Conservation (phyloP, 805 yeast genomes). For the Yarrowia alimentaria region DNA sequence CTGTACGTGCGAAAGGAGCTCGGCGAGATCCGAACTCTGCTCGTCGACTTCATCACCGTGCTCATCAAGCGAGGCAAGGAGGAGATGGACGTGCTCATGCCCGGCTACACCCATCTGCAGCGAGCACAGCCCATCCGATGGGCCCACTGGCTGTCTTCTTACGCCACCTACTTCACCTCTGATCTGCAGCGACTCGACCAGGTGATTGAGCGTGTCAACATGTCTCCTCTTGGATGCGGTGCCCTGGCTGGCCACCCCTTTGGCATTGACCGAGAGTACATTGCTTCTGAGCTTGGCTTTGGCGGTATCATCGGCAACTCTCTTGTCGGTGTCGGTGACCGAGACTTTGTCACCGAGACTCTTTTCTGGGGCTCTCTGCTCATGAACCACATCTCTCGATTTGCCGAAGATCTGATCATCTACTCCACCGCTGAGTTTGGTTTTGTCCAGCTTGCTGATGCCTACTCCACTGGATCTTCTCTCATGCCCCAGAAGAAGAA, state of each 20-base stretch:
- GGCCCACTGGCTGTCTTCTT: conserved; percentile 95
- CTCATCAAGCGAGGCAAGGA: conserved; percentile 71
- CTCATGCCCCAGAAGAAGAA: conserved; percentile 99
- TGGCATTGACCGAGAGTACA: conserved; percentile 92
- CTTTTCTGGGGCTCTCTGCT: conserved; percentile 93
- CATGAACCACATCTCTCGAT: conserved; percentile 93
- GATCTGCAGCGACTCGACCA: conserved; percentile 84
- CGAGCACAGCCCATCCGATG: conserved; percentile 99
- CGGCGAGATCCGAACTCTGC: conserved; percentile 52
- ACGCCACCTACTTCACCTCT: conserved; percentile 90
- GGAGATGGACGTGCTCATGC: conserved; percentile 93
- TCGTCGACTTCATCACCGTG: conserved; percentile 62
- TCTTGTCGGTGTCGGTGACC: conserved; percentile 92
- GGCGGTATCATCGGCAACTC: conserved; percentile 90
- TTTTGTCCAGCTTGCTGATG: conserved; percentile 88
- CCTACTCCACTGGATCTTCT: conserved; percentile 97
- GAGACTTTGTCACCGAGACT: conserved; percentile 95
- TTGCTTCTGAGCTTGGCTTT: conserved; percentile 80
- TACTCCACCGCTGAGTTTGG: conserved; percentile 98
- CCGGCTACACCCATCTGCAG: conserved; percentile 98
- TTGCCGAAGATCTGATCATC: conserved; percentile 90
- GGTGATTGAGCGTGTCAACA: conserved; percentile 76
- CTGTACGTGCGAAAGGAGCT: conserved; percentile 82
- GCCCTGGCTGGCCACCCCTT: conserved; percentile 99
- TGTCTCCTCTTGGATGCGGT: conserved; percentile 92